These are phyloP conservation scores for Amaranthus cruentus DNA, from an alignment of 148 eudicot genomes.

Conservation along the genomic window DNA sequence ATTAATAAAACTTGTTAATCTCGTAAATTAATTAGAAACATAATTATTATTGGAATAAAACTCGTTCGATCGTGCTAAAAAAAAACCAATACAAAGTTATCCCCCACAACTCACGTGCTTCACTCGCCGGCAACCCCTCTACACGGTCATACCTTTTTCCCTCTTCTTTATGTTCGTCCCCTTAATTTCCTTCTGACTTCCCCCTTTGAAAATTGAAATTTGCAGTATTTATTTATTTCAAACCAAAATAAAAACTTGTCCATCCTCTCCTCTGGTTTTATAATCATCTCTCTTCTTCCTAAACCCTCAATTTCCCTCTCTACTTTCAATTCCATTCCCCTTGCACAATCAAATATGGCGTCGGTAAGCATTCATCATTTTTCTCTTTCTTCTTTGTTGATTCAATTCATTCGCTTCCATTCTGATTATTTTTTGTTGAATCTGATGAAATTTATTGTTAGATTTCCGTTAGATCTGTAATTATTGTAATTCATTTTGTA, in stretches of 20 bases:
- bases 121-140: conserved; percentile 24
- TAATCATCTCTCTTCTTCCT: conserved; percentile 5
- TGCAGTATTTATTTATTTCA: too few relatives aligned
- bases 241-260: too few relatives aligned
- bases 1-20: too few relatives aligned
- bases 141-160: conserved; percentile 1
- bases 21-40: too few relatives aligned
- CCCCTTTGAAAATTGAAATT: too few relatives aligned
- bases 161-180: not conserved
- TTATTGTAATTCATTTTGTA: not conserved
- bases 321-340: not conserved
- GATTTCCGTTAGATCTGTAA: conserved; percentile 15
- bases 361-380: conserved; percentile 23
- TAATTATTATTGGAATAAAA: too few relatives aligned
- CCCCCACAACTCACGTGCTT: conserved; percentile 24
- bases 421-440: not conserved
- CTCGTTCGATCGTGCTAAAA: conserved; percentile 9
- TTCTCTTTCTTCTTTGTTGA: too few relatives aligned
- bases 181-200: not conserved
- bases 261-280: not conserved
- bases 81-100: not conserved
- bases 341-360: conserved; percentile 15
- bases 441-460: not conserved
- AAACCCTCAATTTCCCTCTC: conserved; percentile 11
- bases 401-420: not conserved